A percentile compares a stretch with the other conserved stretches of the same genome.
Conservation (phyloP, 176 grass and related monocot species). For the Carex littledalei region DNA sequence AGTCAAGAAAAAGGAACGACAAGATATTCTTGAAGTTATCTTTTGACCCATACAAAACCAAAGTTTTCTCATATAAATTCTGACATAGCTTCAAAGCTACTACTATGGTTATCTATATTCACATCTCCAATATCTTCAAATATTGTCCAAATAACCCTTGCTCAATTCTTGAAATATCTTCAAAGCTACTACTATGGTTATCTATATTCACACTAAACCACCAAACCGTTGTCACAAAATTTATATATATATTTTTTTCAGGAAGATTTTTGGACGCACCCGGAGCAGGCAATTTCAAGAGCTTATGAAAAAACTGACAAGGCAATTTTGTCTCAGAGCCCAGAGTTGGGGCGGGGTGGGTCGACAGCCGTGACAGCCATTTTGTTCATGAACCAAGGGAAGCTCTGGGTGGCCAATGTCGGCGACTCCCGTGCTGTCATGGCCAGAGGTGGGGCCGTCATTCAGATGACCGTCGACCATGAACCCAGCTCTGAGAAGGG, state of each 20-base stretch:
- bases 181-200: too few species aligned
- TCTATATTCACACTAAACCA: too few species aligned
- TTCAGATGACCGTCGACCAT: constrained; percentile 34
- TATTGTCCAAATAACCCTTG: not conserved
- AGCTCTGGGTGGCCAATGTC: constrained; percentile 37
- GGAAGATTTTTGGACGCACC: constrained; percentile 48
- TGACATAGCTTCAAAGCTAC: not conserved
- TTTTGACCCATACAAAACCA: not conserved
- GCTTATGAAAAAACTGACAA: constrained; percentile 48
- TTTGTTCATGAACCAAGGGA: constrained; percentile 25
- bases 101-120: not conserved
- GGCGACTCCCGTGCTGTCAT: constrained; percentile 38
- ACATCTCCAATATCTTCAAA: not conserved
- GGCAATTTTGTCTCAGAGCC: constrained; percentile 35
- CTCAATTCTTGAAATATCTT: not conserved
- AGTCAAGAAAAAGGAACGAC: not conserved
- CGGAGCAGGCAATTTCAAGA: constrained; percentile 30
- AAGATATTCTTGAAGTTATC: not conserved
- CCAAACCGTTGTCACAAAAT: not conserved
- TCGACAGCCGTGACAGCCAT: constrained; percentile 41
- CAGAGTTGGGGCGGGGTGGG: constrained; percentile 36
- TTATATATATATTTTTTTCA: not conserved
- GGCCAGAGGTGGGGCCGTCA: not conserved
- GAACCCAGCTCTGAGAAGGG: constrained; percentile 32
- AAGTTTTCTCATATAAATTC: not conserved